Conservation (phyloP, 148 eudicot genomes). For the Nyssa sinensis region DNA sequence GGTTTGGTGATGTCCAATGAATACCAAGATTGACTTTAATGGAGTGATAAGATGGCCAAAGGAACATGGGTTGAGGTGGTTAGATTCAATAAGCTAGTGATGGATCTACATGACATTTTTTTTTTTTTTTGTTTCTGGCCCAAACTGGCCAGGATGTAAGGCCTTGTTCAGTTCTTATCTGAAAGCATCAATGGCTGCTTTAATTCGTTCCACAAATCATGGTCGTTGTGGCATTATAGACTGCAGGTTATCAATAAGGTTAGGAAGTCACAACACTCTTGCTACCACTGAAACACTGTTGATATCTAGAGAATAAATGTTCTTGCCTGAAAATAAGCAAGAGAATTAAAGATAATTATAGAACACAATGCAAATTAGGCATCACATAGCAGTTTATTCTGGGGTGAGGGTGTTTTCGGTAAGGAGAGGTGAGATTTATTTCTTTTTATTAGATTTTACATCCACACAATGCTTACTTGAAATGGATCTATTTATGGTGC, state of each 20-base stretch:
- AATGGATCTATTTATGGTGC: not conserved
- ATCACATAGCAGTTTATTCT: not conserved
- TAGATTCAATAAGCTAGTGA: no score
- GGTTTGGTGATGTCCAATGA: no score
- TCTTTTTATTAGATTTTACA: no score
- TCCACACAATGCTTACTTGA: not conserved
- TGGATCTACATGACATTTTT: no score
- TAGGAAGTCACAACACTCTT: not conserved
- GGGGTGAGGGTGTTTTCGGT: not conserved
- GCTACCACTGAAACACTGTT: not conserved
- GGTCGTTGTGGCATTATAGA: not conserved
- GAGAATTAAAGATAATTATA: not conserved
- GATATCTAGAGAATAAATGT: not conserved
- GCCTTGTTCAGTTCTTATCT: not conserved
- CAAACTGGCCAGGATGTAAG: not conserved
- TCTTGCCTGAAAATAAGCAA: not conserved
- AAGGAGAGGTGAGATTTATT: no score
- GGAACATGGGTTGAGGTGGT: no score
- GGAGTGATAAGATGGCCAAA: no score
- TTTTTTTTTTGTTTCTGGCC: no score
- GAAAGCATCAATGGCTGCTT: no score
- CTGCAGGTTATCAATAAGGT: not conserved
- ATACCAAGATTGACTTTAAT: no score
- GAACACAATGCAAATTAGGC: not conserved
- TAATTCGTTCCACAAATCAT: not conserved